Percentiles rank a stretch among this genome's conserved stretches.
These are phyloP conservation scores for Xylaria flabelliformis DNA, from an alignment of 495 filamentous ascomycete genomes.

Conservation along the genomic window DNA sequence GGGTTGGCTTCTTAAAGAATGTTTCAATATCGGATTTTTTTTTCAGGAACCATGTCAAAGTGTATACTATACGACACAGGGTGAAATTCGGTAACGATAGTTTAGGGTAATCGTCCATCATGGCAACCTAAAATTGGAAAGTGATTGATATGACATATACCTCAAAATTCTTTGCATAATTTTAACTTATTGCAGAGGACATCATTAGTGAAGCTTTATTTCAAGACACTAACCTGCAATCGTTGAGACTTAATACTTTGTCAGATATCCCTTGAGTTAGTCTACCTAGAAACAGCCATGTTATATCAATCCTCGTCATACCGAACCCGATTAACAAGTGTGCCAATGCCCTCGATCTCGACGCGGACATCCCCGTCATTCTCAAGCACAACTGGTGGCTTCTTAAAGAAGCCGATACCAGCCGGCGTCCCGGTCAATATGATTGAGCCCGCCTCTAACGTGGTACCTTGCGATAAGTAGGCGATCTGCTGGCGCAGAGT, in stretches of 20 bases:
- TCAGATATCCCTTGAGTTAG: neutral
- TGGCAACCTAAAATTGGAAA: neutral
- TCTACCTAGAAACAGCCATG: neutral
- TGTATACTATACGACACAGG: neutral
- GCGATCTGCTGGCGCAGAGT: constrained; percentile 40
- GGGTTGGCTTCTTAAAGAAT: neutral
- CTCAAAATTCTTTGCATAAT: neutral
- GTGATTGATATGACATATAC: neutral
- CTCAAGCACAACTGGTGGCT: constrained; percentile 41
- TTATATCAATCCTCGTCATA: constrained; percentile 30
- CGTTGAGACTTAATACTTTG: neutral
- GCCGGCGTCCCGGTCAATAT: constrained; percentile 54
- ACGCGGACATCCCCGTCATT: constrained; percentile 44
- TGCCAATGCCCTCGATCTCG: constrained; percentile 38
- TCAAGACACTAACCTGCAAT: neutral
- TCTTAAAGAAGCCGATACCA: constrained; percentile 42
- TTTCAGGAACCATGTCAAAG: neutral
- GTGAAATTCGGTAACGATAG: neutral
- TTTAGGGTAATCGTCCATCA: neutral
- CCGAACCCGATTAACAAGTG: constrained; percentile 33
- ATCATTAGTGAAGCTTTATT: neutral
- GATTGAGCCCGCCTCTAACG: constrained; percentile 45
- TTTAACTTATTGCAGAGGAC: neutral
- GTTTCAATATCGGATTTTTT: neutral
- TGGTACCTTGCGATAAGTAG: constrained; percentile 49